Evolutionary conservation across 768 basidiomycete species (phyloP).

Genomic region (Russula sp.): DNA sequence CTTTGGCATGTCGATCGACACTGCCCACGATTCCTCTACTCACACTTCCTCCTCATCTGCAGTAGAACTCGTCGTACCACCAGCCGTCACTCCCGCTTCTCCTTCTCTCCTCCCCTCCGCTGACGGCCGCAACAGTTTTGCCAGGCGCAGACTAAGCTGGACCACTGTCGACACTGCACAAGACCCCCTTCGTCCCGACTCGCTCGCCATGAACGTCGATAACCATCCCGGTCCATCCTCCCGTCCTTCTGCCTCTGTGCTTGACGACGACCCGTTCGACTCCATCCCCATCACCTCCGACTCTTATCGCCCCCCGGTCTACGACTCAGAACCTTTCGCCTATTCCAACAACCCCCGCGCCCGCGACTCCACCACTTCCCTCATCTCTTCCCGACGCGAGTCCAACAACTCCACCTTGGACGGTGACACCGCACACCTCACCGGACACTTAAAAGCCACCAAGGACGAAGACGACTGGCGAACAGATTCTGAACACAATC

Average conservation of each 20-base stretch:
- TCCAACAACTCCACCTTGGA: slow-evolving; percentile 41
- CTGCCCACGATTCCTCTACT: background rate
- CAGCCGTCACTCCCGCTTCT: slow-evolving; percentile 43
- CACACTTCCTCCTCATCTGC: slow-evolving; percentile 46
- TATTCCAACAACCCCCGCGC: slow-evolving; percentile 37
- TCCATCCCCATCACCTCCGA: slow-evolving; percentile 23
- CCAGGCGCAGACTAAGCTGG: slow-evolving; percentile 57
- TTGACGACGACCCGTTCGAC: slow-evolving; percentile 44
- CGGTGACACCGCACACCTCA: slow-evolving; percentile 48
- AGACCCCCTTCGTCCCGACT: slow-evolving; percentile 41
- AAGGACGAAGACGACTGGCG: slow-evolving; percentile 30
- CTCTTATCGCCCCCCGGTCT: background rate
- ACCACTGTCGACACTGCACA: slow-evolving; percentile 39
- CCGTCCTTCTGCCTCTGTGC: slow-evolving; percentile 14
- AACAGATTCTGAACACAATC: slow-evolving; percentile 21
- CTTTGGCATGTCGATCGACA: background rate
- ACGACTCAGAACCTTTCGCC: slow-evolving; percentile 21
- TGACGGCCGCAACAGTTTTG: slow-evolving; percentile 23
- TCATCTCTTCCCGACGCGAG: slow-evolving; percentile 33
- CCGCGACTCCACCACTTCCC: slow-evolving; percentile 45
- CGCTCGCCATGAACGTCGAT: slow-evolving; percentile 21
- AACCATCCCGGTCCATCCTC: slow-evolving; percentile 20
- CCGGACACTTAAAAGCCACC: slow-evolving; percentile 24
- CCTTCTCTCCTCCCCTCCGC: slow-evolving; percentile 40
- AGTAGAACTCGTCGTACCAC: slow-evolving; percentile 44